These are phyloP conservation scores for Podospora comata DNA, from an alignment of 495 filamentous ascomycete species.

Conservation along the genomic window DNA sequence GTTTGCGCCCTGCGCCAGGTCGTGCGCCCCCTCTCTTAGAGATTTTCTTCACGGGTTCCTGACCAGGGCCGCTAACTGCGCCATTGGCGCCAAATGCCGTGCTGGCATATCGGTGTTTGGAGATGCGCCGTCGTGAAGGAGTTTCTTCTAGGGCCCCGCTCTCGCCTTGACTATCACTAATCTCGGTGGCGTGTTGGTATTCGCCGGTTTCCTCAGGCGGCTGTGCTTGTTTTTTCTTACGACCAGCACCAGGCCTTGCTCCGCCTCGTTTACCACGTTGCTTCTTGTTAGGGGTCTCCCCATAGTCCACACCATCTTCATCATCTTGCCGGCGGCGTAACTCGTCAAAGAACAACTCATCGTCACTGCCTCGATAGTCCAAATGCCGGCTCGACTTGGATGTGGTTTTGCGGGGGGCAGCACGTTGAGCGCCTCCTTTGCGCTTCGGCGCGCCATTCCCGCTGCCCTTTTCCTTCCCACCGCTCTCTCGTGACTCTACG, in stretches of 20 bases:
- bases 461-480: slow-evolving; percentile 8
- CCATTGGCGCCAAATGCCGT: neutral
- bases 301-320: slow-evolving; percentile 27
- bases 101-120: slow-evolving; percentile 12
- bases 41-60: slow-evolving; percentile 22
- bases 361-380: slow-evolving; percentile 20
- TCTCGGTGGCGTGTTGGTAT: slow-evolving; percentile 19
- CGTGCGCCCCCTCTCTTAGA: slow-evolving; percentile 35
- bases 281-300: slow-evolving; percentile 2
- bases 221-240: slow-evolving; percentile 26
- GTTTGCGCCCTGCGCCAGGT: slow-evolving; percentile 35
- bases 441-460: slow-evolving; percentile 17
- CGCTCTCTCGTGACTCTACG: slow-evolving; percentile 40
- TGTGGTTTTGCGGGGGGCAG: slow-evolving; percentile 25
- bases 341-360: slow-evolving; percentile 2
- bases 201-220: slow-evolving; percentile 2
- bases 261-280: slow-evolving; percentile 32
- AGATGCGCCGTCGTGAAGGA: neutral
- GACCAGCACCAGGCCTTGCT: slow-evolving; percentile 29
- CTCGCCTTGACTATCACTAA: slow-evolving; percentile 24
- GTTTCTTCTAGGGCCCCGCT: neutral
- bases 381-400: slow-evolving; percentile 20
- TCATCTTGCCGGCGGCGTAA: slow-evolving; percentile 17
- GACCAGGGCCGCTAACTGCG: neutral
- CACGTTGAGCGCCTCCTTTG: slow-evolving; percentile 21